Evolutionary conservation across 371 early-diverging fungal species (phyloP).

Genomic region (Capniomyces stellatus): DNA sequence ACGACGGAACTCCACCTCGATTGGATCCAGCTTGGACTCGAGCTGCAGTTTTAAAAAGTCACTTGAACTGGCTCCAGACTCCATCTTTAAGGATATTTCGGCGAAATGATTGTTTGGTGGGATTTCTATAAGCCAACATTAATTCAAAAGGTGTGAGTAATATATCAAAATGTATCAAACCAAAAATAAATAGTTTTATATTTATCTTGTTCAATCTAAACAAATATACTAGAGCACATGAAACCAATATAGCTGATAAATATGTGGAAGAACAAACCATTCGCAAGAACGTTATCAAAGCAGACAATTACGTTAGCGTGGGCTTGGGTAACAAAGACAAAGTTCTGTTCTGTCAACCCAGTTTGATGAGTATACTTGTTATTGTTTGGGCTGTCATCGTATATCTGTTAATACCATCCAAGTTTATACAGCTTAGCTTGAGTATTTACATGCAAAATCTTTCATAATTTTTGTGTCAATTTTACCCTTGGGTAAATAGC

Average conservation of each 20-base stretch:
- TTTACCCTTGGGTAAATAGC: too few relatives aligned
- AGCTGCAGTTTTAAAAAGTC: constrained; percentile 45
- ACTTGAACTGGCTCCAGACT: constrained; percentile 71
- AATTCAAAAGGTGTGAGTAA: background rate
- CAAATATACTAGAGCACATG: too few relatives aligned
- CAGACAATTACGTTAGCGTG: constrained; percentile 72
- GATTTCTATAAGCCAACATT: background rate
- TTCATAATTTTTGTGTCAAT: too few relatives aligned
- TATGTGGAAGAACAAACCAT: too few relatives aligned
- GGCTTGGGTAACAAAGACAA: constrained; percentile 54
- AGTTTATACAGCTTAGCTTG: too few relatives aligned
- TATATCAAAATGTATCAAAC: background rate
- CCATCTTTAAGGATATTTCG: constrained; percentile 50
- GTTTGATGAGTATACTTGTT: constrained; percentile 42
- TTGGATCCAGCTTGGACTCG: constrained; percentile 65
- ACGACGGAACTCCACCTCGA: constrained; percentile 68
- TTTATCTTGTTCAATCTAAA: too few relatives aligned
- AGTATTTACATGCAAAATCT: too few relatives aligned
- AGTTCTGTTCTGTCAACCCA: constrained; percentile 31
- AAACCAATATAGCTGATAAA: too few relatives aligned
- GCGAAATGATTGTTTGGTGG: constrained; percentile 24
- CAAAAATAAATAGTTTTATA: background rate
- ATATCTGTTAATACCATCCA: too few relatives aligned
- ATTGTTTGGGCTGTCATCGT: constrained; percentile 35
- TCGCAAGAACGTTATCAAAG: constrained; percentile 59